A percentile compares a stretch with the other conserved stretches of the same genome.
These are phyloP conservation scores for Mucor lusitanicus DNA, from an alignment of 371 early-diverging fungal species.

Conservation along the genomic window DNA sequence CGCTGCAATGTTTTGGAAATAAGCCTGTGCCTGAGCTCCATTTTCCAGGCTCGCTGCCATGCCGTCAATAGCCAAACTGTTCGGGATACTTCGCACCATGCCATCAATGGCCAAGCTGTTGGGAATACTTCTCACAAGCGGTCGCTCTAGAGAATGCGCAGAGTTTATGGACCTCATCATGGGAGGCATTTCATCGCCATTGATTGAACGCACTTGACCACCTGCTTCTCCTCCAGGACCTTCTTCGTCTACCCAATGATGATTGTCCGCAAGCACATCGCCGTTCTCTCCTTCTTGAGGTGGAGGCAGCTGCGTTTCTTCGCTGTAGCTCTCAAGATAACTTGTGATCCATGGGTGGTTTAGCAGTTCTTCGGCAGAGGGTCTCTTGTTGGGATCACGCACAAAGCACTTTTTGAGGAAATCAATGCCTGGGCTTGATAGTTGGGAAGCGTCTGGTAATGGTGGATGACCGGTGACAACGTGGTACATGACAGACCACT, in stretches of 20 bases:
- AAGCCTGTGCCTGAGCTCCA: constrained; percentile 44
- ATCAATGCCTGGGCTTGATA: constrained; percentile 67
- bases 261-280: neutral
- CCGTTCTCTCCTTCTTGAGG: constrained; percentile 9
- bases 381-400: constrained; percentile 73
- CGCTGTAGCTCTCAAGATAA: constrained; percentile 37
- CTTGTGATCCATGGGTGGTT: constrained; percentile 73
- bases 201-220: neutral
- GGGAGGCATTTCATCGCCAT: constrained; percentile 15
- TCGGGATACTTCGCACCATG: constrained; percentile 40
- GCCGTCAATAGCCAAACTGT: constrained; percentile 39
- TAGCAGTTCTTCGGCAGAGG: constrained; percentile 76
- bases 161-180: constrained; percentile 28
- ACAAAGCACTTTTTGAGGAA: constrained; percentile 83
- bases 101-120: constrained; percentile 39
- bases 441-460: constrained; percentile 66
- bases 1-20: constrained; percentile 43
- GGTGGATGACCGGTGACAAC: constrained; percentile 78
- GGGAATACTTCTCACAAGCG: constrained; percentile 34
- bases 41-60: constrained; percentile 33
- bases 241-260: neutral
- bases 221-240: neutral
- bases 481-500: constrained; percentile 92
- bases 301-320: constrained; percentile 12
- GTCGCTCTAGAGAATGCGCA: constrained; percentile 30